These are phyloP conservation scores for Ajuga chamaepitys DNA, from an alignment of 257 asterid genomes.

Conservation along the genomic window DNA sequence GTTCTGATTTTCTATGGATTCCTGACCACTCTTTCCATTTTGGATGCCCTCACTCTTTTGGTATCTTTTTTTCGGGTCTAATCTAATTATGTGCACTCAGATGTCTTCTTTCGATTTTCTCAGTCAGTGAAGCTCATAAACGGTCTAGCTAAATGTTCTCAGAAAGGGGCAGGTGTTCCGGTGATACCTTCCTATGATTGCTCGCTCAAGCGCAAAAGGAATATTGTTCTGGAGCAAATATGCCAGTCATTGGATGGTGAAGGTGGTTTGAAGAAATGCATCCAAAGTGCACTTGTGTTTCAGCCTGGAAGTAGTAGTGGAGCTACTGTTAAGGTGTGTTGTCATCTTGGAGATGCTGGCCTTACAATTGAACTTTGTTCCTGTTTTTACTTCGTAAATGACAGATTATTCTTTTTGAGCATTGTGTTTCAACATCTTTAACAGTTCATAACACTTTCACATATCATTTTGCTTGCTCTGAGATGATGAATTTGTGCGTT, in stretches of 20 bases:
- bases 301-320: conserved; percentile 39
- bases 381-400: not conserved
- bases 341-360: conserved; percentile 18
- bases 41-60: not conserved
- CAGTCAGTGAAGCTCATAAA: conserved; percentile 27
- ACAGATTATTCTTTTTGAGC: no score
- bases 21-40: not conserved
- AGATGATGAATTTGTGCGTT: not conserved
- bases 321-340: conserved; percentile 42
- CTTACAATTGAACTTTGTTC: not conserved
- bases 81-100: conserved; percentile 2
- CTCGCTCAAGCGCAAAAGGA: conserved; percentile 38
- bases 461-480: not conserved
- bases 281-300: conserved; percentile 31
- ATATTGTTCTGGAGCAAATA: conserved; percentile 53
- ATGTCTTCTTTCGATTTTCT: conserved; percentile 14
- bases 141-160: conserved; percentile 30
- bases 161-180: conserved; percentile 18
- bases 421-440: not conserved
- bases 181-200: conserved; percentile 19
- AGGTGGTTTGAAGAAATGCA: conserved; percentile 45
- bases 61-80: not conserved
- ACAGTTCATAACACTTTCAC: not conserved
- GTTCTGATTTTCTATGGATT: not conserved
- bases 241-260: conserved; percentile 40